Percentiles rank a stretch among this genome's conserved stretches.
These are phyloP conservation scores for Nemophila menziesii DNA, from an alignment of 257 asterid genomes.

Conservation along the genomic window DNA sequence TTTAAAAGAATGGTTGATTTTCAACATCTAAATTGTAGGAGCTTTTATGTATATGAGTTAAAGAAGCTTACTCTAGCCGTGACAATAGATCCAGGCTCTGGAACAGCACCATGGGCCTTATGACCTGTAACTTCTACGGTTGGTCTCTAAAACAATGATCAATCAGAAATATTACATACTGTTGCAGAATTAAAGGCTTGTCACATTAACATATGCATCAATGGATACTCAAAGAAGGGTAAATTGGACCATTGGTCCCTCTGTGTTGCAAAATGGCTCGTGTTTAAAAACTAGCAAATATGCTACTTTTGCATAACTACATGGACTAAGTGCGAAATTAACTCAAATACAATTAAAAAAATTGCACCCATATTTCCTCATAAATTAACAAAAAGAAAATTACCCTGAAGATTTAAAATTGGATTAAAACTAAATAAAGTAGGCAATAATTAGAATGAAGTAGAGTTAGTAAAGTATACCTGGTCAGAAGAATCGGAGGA, in stretches of 20 bases:
- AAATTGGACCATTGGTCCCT: too few relatives aligned
- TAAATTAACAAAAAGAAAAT: too few relatives aligned
- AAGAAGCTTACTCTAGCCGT: constrained; percentile 58
- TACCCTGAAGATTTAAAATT: background rate
- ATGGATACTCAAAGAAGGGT: background rate
- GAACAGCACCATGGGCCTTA: constrained; percentile 92
- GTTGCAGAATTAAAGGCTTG: background rate
- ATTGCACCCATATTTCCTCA: background rate
- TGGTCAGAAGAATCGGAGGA: constrained; percentile 36
- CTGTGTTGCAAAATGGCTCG: too few relatives aligned
- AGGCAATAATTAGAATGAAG: background rate
- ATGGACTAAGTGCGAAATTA: too few relatives aligned
- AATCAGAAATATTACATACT: constrained; percentile 4
- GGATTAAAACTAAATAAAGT: background rate
- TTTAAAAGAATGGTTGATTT: background rate
- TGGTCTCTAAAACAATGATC: constrained; percentile 40
- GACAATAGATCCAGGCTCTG: constrained; percentile 71
- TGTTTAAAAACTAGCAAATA: too few relatives aligned
- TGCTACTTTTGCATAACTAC: too few relatives aligned
- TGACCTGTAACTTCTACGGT: constrained; percentile 79
- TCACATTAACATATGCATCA: background rate
- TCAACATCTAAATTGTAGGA: constrained; percentile 1
- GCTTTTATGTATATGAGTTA: background rate
- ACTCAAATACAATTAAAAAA: too few relatives aligned
- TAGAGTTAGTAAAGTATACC: constrained; percentile 19